Base-by-base conservation (phyloP, 2,329 filamentous ascomycete genomes). In the Botrytis sinoallii region DNA sequence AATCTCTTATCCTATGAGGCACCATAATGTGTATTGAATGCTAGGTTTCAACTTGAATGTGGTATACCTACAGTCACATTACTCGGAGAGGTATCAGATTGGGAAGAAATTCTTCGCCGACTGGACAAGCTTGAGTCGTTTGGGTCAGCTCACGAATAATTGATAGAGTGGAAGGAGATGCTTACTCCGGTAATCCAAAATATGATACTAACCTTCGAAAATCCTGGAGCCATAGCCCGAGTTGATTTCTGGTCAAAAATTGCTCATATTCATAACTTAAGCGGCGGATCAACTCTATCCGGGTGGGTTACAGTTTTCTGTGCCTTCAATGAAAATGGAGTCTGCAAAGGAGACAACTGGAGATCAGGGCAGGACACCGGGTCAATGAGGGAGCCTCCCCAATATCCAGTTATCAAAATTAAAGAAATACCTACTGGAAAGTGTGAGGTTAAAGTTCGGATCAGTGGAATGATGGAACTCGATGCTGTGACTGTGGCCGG, bases 1-100 rank as follows among this genome's bases (percentile, higher is more conserved):
- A 57, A 29, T 2, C 6, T 57, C 29, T 32, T 57, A 29, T 57
- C 14, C n/a, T 18, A 29, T 29, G n/a, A 16, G n/a, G n/a, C 52
- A 57, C 52, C n/a, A 32, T 57, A 57, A 57, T 9, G 6, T 32
- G 9, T 57, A n/a, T 8, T 57, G n/a, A 8, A 57, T 57, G n/a
- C 29, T 57, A 57, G 52, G 6, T 29, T 3, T 32, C 0, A 8
- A 8, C 0, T 18, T 29, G 0, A 0, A 16, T 57, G 52, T 57
- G 52, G 52, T 29, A 57, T 57, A 57, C 52, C 52, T 57, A 57
- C 52, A 8, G 52, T 57, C 52, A 57, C 52, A 29, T 29, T 57
- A 57, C 52, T 57, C 52, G 52, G 52, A 32, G 52, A 57, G 14
- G 6, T 57, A 29, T 57, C 52, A 57, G n/a, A 57, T n/a, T 57